phyloP scores from a whole-genome alignment of 495 filamentous ascomycete species.

The Baudoinia panamericana region DNA sequence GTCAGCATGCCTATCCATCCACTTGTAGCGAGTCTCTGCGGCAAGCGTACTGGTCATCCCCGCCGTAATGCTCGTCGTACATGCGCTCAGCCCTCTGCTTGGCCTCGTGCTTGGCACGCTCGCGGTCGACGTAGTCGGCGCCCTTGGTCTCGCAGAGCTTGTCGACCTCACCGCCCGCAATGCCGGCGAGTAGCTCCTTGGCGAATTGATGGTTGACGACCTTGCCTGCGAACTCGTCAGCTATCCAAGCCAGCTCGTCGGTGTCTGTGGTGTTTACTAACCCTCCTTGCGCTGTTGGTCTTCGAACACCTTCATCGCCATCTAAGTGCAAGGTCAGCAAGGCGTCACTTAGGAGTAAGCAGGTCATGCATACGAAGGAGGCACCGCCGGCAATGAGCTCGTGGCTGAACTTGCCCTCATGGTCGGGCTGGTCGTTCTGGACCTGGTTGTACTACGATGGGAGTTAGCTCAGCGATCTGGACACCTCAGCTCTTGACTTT shows the following conservation, averaged over 20 bases:
- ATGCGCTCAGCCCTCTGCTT: slow-evolving; percentile 45
- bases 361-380: slow-evolving; percentile 66
- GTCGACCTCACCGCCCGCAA: slow-evolving; percentile 65
- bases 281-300: slow-evolving; percentile 60
- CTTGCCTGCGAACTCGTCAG: slow-evolving; percentile 41
- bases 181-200: slow-evolving; percentile 60
- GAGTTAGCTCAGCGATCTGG: too few species aligned
- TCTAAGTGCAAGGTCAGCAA: too few species aligned
- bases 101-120: slow-evolving; percentile 54
- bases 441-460: slow-evolving; percentile 42
- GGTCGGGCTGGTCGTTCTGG: slow-evolving; percentile 34
- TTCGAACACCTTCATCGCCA: slow-evolving; percentile 70
- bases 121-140: slow-evolving; percentile 51
- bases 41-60: slow-evolving; percentile 24
- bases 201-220: slow-evolving; percentile 57
- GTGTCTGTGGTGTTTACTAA: too few species aligned
- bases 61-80: slow-evolving; percentile 43
- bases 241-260: neutral
- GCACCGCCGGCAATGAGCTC: slow-evolving; percentile 64
- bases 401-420: slow-evolving; percentile 55
- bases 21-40: too few species aligned
- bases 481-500: too few species aligned
- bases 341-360: too few species aligned
- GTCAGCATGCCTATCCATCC: neutral
- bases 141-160: slow-evolving; percentile 70